Base-by-base conservation (phyloP, 768 basidiomycete genomes). In the Amanita pallidorosea region DNA sequence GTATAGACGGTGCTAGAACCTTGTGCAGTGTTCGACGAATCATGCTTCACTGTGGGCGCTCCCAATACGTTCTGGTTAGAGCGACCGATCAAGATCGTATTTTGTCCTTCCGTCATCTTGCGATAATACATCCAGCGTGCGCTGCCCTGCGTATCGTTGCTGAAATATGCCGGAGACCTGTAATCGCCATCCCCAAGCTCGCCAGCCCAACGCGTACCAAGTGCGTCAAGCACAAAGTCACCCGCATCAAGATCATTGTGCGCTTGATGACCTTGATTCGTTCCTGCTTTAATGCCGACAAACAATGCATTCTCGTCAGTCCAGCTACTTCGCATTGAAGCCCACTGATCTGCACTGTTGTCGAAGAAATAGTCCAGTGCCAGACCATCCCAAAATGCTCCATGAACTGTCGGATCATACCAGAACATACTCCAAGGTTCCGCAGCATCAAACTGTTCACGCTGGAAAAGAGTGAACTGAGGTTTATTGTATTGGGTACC, bases 51-150 rank as follows among this genome's bases (percentile, higher is more conserved):
- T 18, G 69, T 78, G 0, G 91, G 86, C 4, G 76, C 71, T 17
- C 77, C 79, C 15, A 69, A 63, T 42, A 96, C 88, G 53, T 82
- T 75, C 68, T 99, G 96, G 70, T 98, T 97, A 29, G 67, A 62
- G 54, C 71, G 69, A 57, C 76, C 76, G 56, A 97, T 74, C 48
- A 94, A 60, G 55, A 99, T 73, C 5, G 92, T 93, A 72, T 98
- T 99, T 71, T 99, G 96, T 2, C 96, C 96, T 67, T 95, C 91
- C 4, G 95, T 96, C 69, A 83, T 81, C 75, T 94, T 98, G 63
- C 94, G 79, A 74, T 96, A 99, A 70, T 96, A 98, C 55, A 77
- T 59, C 94, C 93, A 98, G 49, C 95, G 76, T 20, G 69, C 63
- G 43, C 81, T 75, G 53, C 72, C 67, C 64, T 95, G 91, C 0